Percentiles rank a stretch among this genome's conserved stretches.
These are phyloP conservation scores for Penicillium frequentans DNA, from an alignment of 2,329 filamentous ascomycete genomes.

Conservation along the genomic window DNA sequence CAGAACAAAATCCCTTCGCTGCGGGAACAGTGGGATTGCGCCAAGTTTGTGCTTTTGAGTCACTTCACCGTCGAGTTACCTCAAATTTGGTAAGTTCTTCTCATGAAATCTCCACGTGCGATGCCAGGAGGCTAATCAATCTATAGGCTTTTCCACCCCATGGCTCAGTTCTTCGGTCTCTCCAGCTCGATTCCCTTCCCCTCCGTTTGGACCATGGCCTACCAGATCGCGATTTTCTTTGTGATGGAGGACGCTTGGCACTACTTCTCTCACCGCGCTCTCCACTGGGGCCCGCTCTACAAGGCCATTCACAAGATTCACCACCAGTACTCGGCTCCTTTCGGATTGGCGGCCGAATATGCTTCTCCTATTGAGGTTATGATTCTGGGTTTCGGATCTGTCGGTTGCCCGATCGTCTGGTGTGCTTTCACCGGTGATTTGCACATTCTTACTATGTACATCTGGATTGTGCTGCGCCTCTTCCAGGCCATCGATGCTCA, in stretches of 20 bases:
- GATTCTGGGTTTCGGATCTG: constrained; percentile 84
- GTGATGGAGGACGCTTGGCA: constrained; percentile 96
- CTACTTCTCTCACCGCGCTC: constrained; percentile 90
- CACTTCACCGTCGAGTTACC: constrained; percentile 98
- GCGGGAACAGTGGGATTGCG: constrained; percentile 92
- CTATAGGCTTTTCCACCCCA: constrained; percentile 81
- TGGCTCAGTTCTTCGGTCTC: constrained; percentile 90
- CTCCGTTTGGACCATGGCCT: constrained; percentile 76
- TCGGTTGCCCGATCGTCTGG: constrained; percentile 80
- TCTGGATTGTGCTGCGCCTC: constrained; percentile 88
- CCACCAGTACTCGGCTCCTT: constrained; percentile 97
- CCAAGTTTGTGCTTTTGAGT: constrained; percentile 84
- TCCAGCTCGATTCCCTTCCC: constrained; percentile 89
- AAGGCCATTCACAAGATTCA: constrained; percentile 98
- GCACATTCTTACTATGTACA: constrained; percentile 96
- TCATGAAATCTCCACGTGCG: background rate
- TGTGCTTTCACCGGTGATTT: constrained; percentile 80
- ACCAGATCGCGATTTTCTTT: constrained; percentile 93
- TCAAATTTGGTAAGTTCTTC: constrained; percentile 73
- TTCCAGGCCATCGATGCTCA: constrained; percentile 98
- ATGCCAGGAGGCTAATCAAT: constrained; percentile 3
- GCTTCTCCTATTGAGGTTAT: constrained; percentile 97
- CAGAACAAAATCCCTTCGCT: constrained; percentile 85
- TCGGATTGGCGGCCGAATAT: constrained; percentile 95
- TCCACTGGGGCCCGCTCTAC: constrained; percentile 96